Conservation (phyloP, 2,329 filamentous ascomycete genomes). For the Myriosclerotinia curreyana region DNA sequence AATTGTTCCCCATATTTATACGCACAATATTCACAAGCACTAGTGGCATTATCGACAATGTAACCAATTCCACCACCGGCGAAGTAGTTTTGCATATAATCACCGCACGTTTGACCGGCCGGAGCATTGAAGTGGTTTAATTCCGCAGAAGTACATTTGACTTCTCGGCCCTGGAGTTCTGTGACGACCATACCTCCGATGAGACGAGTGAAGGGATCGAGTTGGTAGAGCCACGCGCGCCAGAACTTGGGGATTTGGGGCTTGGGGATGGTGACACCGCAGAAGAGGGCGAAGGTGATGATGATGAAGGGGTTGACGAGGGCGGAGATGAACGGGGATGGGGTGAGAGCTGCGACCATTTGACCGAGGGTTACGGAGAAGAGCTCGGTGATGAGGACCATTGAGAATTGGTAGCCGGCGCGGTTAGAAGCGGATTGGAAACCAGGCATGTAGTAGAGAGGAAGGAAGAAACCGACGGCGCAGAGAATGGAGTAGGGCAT, state of each 20-base stretch:
- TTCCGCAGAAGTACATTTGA: constrained; percentile 60
- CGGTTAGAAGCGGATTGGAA: constrained; percentile 60
- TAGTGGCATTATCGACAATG: constrained; percentile 62
- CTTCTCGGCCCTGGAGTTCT: constrained; percentile 63
- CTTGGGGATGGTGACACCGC: constrained; percentile 78
- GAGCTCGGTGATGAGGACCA: constrained; percentile 77
- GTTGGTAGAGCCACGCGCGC: constrained; percentile 76
- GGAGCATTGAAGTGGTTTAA: constrained; percentile 68
- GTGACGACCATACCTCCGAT: constrained; percentile 78
- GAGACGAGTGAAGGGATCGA: constrained; percentile 79
- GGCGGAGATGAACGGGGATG: constrained; percentile 73
- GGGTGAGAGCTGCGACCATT: constrained; percentile 71
- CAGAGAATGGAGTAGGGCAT: constrained; percentile 81
- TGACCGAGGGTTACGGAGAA: constrained; percentile 82
- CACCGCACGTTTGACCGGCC: constrained; percentile 62
- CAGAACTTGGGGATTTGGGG: constrained; percentile 76
- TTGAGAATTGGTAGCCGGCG: constrained; percentile 84
- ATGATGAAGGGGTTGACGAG: constrained; percentile 80
- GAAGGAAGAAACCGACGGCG: constrained; percentile 76
- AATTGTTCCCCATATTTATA: constrained; percentile 80
- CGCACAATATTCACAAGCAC: constrained; percentile 75
- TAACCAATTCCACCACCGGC: constrained; percentile 67
- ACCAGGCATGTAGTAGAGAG: constrained; percentile 80
- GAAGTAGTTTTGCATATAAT: constrained; percentile 75
- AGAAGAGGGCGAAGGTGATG: constrained; percentile 82